Conservation (phyloP, 768 basidiomycete species). For the Epithele typhae region DNA sequence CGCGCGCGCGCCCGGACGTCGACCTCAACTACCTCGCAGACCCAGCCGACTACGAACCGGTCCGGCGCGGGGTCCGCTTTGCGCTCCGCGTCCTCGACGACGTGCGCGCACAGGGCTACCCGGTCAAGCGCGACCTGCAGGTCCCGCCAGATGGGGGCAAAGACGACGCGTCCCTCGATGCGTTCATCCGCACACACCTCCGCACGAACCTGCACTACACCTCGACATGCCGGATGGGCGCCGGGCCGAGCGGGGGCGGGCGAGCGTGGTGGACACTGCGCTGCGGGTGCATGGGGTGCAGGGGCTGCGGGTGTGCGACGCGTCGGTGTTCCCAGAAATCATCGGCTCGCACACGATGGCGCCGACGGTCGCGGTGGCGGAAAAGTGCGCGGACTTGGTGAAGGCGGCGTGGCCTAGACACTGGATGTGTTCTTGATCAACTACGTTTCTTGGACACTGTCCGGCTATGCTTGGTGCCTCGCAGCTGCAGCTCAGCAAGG, state of each 20-base stretch:
- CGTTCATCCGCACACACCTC: constrained; percentile 7
- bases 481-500: too few species aligned
- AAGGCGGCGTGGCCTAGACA: neutral
- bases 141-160: constrained; percentile 14
- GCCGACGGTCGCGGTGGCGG: constrained; percentile 30
- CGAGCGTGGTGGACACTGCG: constrained; percentile 41
- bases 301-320: constrained; percentile 33
- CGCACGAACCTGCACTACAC: constrained; percentile 21
- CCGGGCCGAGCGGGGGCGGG: constrained; percentile 2
- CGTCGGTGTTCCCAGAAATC: constrained; percentile 24
- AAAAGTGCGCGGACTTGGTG: constrained; percentile 36
- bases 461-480: too few species aligned
- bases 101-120: constrained; percentile 6
- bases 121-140: constrained; percentile 9
- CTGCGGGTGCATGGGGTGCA: constrained; percentile 39
- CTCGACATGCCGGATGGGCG: constrained; percentile 38
- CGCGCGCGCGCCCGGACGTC: constrained; percentile 25
- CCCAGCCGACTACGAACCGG: constrained; percentile 20
- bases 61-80: constrained; percentile 20
- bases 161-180: constrained; percentile 5
- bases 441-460: too few species aligned
- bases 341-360: constrained; percentile 31
- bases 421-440: too few species aligned
- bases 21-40: constrained; percentile 28
- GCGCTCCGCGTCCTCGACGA: constrained; percentile 15